Conservation (phyloP, 805 yeast genomes). For the Ogataea parapolymorpha region DNA sequence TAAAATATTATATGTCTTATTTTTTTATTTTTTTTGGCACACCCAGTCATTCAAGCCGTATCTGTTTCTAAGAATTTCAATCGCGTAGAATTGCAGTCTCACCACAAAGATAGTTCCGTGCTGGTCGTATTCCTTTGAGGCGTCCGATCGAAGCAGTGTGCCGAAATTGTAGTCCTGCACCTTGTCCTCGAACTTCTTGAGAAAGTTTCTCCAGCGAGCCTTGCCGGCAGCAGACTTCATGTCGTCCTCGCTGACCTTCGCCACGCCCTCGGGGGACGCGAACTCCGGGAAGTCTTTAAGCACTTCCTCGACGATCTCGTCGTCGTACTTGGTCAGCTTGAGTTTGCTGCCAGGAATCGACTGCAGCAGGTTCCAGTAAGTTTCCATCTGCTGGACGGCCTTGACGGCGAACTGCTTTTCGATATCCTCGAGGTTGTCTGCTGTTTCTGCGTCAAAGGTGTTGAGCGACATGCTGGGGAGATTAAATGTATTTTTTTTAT, state of each 20-base stretch:
- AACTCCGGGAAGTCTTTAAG: slow-evolving; percentile 86
- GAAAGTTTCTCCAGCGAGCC: slow-evolving; percentile 85
- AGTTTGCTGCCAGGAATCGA: slow-evolving; percentile 77
- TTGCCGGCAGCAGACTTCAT: slow-evolving; percentile 81
- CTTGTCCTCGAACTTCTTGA: slow-evolving; percentile 73
- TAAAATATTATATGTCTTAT: not conserved
- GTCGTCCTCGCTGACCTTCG: slow-evolving; percentile 65
- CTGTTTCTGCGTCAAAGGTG: slow-evolving; percentile 64
- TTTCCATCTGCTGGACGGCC: slow-evolving; percentile 93
- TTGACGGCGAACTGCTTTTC: slow-evolving; percentile 97
- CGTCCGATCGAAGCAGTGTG: slow-evolving; percentile 76
- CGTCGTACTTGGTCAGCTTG: slow-evolving; percentile 68
- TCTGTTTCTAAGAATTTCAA: slow-evolving; percentile 91
- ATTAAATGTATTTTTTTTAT: not conserved
- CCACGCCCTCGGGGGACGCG: slow-evolving; percentile 53
- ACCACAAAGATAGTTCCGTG: slow-evolving; percentile 84
- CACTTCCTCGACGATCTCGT: slow-evolving; percentile 60
- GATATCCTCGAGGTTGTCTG: slow-evolving; percentile 92
- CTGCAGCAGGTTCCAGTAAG: slow-evolving; percentile 81
- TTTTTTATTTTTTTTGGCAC: slow-evolving; percentile 29
- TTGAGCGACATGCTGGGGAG: slow-evolving; percentile 4
- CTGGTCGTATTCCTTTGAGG: slow-evolving; percentile 74
- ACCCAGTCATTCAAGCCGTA: slow-evolving; percentile 92
- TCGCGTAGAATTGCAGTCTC: slow-evolving; percentile 91
- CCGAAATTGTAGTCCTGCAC: slow-evolving; percentile 95